Evolutionary conservation across 805 yeast genomes (phyloP), one percentile per base, ranked within the genome.

Genomic region (Cyberlindnera bimundalis): DNA sequence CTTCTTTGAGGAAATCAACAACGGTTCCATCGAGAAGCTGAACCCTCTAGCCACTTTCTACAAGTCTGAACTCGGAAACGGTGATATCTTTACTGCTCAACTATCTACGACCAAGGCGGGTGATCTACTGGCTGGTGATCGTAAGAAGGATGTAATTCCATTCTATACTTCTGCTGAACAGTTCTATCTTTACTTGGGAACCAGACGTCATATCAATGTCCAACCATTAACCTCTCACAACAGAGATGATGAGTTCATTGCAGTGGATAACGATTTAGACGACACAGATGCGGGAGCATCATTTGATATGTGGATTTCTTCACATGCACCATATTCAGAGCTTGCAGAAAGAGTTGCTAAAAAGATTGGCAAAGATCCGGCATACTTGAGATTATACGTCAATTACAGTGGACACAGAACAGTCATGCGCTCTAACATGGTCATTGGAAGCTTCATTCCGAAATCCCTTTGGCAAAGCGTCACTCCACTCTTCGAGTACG

Each of bases 271-370:
- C 8, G 63, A 57, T 2, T 65, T 56, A 5, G 27, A 16, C 8
- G 35, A 27, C 9, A 26, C 29, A 7, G 42, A 29, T 9, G 17
- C 28, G 7, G 35, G 55, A 15, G 64, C 58, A 18, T 47, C 58
- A 3, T 71, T 80, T 46, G 80, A 79, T 33, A 58, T 88, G 27
- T 84, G 95, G 90, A 70, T 86, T 6, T 78, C 85, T 5, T 71
- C 80, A 4, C 65, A 70, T 35, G 79, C 79, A 31, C 52, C 71
- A 2, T 87, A 81, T 56, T 66, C 70, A 5, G 79, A 75, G 16
- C 61, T 93, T 27, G 79, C 89, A 0, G 61, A 62, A n/a, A 74
- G 73, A 35, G 73, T 89, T 31, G 90, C 84, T 1, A 56, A 61
- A 6, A 60, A 62, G 30, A 62, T 85, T 13, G 66, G 67, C 6